Conservation (phyloP, 176 grass and related monocot species). For the barley (Hordeum vulgare) region DNA sequence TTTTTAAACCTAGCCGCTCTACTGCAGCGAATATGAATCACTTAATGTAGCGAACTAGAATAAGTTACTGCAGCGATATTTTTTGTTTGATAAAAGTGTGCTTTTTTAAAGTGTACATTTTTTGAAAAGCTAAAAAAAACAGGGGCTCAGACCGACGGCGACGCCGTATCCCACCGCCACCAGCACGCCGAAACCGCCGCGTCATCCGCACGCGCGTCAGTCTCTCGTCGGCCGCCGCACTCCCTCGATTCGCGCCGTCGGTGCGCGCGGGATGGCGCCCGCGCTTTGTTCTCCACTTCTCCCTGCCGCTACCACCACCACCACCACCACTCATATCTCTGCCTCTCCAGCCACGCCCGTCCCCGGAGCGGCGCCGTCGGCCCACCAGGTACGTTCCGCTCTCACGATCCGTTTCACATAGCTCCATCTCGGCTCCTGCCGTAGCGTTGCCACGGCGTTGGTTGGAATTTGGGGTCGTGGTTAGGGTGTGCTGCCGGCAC, state of each 20-base stretch:
- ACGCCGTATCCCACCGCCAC: background rate
- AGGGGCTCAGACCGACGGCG: background rate
- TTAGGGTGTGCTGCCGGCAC: background rate
- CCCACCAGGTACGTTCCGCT: background rate
- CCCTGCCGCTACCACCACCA: too few species aligned
- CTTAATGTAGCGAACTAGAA: too few species aligned
- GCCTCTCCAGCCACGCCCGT: background rate
- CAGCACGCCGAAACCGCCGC: background rate
- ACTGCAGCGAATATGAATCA: too few species aligned
- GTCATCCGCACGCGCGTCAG: slow-evolving; percentile 10
- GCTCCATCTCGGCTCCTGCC: background rate
- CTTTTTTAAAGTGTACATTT: too few species aligned
- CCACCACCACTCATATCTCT: background rate
- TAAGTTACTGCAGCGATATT: too few species aligned
- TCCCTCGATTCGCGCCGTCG: background rate
- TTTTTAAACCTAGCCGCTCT: too few species aligned
- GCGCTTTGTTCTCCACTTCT: background rate
- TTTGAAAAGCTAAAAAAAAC: too few species aligned
- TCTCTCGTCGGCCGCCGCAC: background rate
- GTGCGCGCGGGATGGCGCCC: slow-evolving; percentile 1
- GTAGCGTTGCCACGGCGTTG: background rate
- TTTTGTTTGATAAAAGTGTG: too few species aligned
- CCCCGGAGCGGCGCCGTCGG: background rate
- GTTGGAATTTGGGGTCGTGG: background rate
- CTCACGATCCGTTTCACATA: background rate